Percentiles rank a stretch among this genome's conserved stretches.
These are phyloP conservation scores for Kodamaea sagamina DNA, from an alignment of 805 yeast genomes.

Conservation along the genomic window DNA sequence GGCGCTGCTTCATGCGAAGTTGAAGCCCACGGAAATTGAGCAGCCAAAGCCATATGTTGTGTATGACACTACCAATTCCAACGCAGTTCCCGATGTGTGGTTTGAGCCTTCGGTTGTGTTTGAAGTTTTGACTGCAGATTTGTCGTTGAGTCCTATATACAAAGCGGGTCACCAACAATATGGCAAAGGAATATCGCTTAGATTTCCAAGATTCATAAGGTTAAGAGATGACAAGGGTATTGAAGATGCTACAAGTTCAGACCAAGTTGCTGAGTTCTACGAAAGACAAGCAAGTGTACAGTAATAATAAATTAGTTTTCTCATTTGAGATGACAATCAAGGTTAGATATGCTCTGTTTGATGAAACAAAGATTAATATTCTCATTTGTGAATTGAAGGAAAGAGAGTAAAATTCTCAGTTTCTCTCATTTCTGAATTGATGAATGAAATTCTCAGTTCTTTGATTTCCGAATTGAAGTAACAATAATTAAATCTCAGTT, in stretches of 20 bases:
- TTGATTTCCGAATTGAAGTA: too few species aligned
- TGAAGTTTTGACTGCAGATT: conserved; percentile 90
- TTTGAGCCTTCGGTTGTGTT: conserved; percentile 82
- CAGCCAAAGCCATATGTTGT: conserved; percentile 68
- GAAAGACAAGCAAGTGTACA: conserved; percentile 60
- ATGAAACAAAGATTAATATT: too few species aligned
- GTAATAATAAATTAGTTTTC: too few species aligned
- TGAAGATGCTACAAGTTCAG: conserved; percentile 84
- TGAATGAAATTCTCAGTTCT: too few species aligned
- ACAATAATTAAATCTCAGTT: too few species aligned
- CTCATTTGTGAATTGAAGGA: too few species aligned
- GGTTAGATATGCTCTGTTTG: too few species aligned
- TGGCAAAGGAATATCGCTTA: conserved; percentile 81
- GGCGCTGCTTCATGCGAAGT: conserved; percentile 54
- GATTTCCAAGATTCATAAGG: conserved; percentile 86
- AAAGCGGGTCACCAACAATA: conserved; percentile 75
- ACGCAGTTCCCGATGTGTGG: conserved; percentile 90
- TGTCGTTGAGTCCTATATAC: conserved; percentile 84
- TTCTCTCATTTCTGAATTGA: too few species aligned
- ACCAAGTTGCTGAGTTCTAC: conserved; percentile 82
- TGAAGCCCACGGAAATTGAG: conserved; percentile 66
- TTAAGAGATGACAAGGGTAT: conserved; percentile 82
- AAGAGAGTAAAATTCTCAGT: too few species aligned
- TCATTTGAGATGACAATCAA: too few species aligned
- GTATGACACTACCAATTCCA: conserved; percentile 59